phyloP scores from a whole-genome alignment of 495 filamentous ascomycete genomes.

The Penicillium pancosmium region DNA sequence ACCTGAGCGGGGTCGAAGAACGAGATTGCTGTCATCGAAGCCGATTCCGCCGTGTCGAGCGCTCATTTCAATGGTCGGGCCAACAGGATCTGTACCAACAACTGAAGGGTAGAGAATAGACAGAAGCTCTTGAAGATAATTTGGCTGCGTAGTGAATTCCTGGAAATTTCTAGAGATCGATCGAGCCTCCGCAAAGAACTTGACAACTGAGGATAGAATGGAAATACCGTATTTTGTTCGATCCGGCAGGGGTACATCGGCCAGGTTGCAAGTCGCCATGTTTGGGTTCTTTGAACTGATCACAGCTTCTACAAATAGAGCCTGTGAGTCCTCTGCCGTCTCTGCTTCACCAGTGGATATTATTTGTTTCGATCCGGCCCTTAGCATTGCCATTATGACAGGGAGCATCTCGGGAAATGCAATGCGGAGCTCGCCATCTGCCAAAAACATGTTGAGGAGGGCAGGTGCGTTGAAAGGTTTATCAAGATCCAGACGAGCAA shows the following conservation, averaged over 20 bases:
- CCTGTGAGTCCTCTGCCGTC: background rate
- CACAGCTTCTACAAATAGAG: constrained; percentile 14
- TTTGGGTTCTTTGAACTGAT: constrained; percentile 17
- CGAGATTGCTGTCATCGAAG: constrained; percentile 83
- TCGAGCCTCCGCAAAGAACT: constrained; percentile 79
- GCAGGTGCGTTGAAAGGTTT: constrained; percentile 71
- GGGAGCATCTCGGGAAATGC: constrained; percentile 77
- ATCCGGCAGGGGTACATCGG: constrained; percentile 15
- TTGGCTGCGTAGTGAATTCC: constrained; percentile 76
- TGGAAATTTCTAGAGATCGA: constrained; percentile 70
- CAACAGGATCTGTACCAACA: constrained; percentile 79
- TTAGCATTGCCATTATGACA: constrained; percentile 86
- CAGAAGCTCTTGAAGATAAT: constrained; percentile 77
- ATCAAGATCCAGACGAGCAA: constrained; percentile 73
- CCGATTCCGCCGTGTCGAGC: constrained; percentile 76
- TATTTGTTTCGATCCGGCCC: constrained; percentile 68
- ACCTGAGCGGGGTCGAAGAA: constrained; percentile 70
- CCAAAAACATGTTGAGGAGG: constrained; percentile 69
- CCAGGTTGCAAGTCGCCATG: constrained; percentile 21
- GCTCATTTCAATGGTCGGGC: constrained; percentile 79
- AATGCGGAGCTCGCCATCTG: constrained; percentile 58
- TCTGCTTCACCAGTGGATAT: constrained; percentile 15
- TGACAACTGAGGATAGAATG: constrained; percentile 71
- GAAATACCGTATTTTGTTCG: constrained; percentile 23
- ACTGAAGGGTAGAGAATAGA: constrained; percentile 81